These are phyloP conservation scores for Globisporangium acanthophoron DNA, from an alignment of 352 stramenopile species.

Conservation along the genomic window DNA sequence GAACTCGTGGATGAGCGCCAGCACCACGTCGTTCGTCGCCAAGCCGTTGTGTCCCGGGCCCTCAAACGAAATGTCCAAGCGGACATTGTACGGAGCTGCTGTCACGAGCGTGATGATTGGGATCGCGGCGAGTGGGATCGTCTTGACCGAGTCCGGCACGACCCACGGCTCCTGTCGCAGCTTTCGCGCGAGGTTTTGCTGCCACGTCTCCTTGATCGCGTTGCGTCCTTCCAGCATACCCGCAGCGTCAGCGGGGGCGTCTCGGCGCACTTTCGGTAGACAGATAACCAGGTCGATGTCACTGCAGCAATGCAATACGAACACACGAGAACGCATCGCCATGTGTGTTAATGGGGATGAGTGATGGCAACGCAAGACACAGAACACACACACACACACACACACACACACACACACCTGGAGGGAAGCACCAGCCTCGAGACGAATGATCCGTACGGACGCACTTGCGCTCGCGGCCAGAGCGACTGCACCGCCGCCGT, in stretches of 20 bases:
- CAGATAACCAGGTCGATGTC: constrained; percentile 98
- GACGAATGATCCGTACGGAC: constrained; percentile 96
- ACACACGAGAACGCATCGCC: not conserved
- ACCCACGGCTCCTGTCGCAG: constrained; percentile 92
- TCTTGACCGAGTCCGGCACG: constrained; percentile 92
- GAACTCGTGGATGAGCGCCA: constrained; percentile 90
- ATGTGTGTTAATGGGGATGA: not conserved
- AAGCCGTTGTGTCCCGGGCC: constrained; percentile 94
- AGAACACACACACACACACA: not conserved
- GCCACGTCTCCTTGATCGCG: constrained; percentile 97
- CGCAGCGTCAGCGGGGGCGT: constrained; percentile 92
- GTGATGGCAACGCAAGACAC: too few species aligned
- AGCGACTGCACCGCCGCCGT: constrained; percentile 83
- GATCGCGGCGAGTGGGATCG: constrained; percentile 95
- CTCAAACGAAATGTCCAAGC: constrained; percentile 97
- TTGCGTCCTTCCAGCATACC: constrained; percentile 97
- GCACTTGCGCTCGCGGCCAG: constrained; percentile 95
- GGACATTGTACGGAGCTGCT: constrained; percentile 67
- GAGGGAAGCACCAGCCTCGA: constrained; percentile 94
- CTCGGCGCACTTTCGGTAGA: constrained; percentile 94
- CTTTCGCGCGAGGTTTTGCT: constrained; percentile 95
- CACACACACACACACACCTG: constrained; percentile 28
- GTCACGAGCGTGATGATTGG: constrained; percentile 96
- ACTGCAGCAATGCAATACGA: constrained; percentile 15
- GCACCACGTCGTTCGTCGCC: constrained; percentile 92